Evolutionary conservation across 2,329 filamentous ascomycete species (phyloP).

Genomic region (Alternaria conjuncta): DNA sequence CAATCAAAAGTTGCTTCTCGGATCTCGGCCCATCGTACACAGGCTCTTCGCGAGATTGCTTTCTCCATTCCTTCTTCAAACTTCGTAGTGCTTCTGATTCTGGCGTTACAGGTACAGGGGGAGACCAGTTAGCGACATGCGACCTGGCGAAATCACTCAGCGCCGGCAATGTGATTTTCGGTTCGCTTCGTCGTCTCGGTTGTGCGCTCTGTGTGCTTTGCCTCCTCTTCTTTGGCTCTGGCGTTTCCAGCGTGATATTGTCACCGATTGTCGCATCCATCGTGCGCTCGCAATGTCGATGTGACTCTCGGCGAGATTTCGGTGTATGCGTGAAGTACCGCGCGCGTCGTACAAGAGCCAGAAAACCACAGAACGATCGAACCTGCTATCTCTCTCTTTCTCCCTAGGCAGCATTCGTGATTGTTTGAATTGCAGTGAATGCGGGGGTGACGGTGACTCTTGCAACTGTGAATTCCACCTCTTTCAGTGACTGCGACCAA

Average conservation of each 20-base stretch:
- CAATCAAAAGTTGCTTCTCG: slow-evolving; percentile 12
- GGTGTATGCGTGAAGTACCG: background rate
- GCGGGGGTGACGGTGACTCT: background rate
- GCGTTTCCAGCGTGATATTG: background rate
- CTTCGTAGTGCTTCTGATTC: slow-evolving; percentile 13
- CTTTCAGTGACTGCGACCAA: background rate
- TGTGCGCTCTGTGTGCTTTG: background rate
- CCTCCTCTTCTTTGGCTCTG: background rate
- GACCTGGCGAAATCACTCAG: slow-evolving; percentile 19
- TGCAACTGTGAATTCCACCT: background rate
- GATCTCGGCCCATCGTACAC: slow-evolving; percentile 3
- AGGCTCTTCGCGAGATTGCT: background rate
- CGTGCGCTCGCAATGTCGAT: background rate
- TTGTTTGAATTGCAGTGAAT: background rate
- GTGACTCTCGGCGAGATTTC: background rate
- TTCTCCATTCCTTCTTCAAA: slow-evolving; percentile 18
- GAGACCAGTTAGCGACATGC: slow-evolving; percentile 14
- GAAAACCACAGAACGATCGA: background rate
- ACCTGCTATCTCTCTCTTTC: background rate
- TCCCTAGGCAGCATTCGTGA: background rate
- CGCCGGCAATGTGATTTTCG: background rate
- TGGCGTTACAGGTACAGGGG: slow-evolving; percentile 1
- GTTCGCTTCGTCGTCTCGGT: background rate
- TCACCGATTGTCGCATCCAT: background rate
- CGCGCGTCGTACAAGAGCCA: background rate